phyloP scores from a whole-genome alignment of 2,329 filamentous ascomycete species.

The Alternaria infectoria region DNA sequence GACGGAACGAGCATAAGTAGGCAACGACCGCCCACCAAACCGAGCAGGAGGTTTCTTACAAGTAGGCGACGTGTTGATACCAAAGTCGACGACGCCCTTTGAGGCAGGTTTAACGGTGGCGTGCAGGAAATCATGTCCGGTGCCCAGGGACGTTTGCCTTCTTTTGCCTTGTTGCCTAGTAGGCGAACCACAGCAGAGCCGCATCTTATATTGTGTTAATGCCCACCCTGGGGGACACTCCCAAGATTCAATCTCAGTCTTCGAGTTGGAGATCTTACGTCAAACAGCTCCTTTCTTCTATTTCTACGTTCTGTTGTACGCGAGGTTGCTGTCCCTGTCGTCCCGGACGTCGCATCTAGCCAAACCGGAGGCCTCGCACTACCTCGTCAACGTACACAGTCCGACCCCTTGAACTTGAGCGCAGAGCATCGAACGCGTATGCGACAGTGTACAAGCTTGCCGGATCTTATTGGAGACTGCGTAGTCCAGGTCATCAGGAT shows the following conservation, averaged over 20 bases:
- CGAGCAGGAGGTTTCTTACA: neutral
- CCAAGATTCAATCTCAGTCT: neutral
- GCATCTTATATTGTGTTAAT: neutral
- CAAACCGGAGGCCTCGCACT: neutral
- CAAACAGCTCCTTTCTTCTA: neutral
- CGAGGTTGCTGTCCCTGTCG: neutral
- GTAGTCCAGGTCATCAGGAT: neutral
- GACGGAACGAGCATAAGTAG: neutral
- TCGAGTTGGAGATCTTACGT: neutral
- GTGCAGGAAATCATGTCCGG: neutral
- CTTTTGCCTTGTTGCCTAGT: slow-evolving; percentile 1
- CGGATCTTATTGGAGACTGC: neutral
- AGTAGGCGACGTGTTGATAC: neutral
- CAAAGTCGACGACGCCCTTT: neutral
- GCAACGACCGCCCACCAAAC: neutral
- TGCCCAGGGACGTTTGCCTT: neutral
- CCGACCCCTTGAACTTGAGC: neutral
- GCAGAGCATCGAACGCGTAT: neutral
- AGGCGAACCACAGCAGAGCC: neutral
- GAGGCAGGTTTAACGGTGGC: neutral
- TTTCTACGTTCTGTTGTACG: neutral
- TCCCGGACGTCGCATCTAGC: neutral
- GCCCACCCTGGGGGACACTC: neutral
- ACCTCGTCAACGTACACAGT: neutral
- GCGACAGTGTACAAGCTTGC: neutral